phyloP scores from a whole-genome alignment of 139 green algal genomes.

The Chlamydomonas schloesseri region DNA sequence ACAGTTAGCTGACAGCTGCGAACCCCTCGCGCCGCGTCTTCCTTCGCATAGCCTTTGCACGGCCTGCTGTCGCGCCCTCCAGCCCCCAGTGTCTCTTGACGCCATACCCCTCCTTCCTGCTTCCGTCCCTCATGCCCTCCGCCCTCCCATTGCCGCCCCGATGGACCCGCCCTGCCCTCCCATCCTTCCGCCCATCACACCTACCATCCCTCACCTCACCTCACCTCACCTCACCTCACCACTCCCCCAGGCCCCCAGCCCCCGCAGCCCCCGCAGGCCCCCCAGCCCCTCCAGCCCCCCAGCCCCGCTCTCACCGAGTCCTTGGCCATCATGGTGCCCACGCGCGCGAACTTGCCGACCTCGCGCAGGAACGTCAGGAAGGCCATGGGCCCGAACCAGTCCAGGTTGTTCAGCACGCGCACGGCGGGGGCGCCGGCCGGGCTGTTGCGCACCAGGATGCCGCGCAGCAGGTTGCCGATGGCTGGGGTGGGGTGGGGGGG shows the following conservation, averaged over 20 bases:
- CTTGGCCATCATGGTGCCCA: slow-evolving; percentile 96
- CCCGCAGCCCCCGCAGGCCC: background rate
- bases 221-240: too few species aligned
- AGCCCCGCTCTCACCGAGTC: slow-evolving; percentile 84
- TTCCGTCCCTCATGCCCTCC: too few species aligned
- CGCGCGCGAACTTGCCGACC: slow-evolving; percentile 92
- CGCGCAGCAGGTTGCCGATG: slow-evolving; percentile 55
- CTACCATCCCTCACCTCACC: too few species aligned
- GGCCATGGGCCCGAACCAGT: slow-evolving; percentile 90
- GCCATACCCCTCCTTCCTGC: too few species aligned
- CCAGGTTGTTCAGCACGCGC: slow-evolving; percentile 90
- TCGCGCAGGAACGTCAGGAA: slow-evolving; percentile 96
- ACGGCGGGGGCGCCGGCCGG: background rate
- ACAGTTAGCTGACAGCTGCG: too few species aligned
- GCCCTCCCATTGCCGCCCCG: too few species aligned
- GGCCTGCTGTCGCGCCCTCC: too few species aligned
- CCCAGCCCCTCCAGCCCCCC: background rate
- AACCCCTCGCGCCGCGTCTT: too few species aligned
- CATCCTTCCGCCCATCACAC: too few species aligned
- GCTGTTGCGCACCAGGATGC: slow-evolving; percentile 62
- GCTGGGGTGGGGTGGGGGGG: slow-evolving; percentile 25
- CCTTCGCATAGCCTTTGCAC: too few species aligned
- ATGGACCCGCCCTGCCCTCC: too few species aligned
- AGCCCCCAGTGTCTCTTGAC: too few species aligned
- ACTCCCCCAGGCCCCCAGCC: background rate